phyloP scores from a whole-genome alignment of 345 rosid species.

The Microthlaspi erraticum region DNA sequence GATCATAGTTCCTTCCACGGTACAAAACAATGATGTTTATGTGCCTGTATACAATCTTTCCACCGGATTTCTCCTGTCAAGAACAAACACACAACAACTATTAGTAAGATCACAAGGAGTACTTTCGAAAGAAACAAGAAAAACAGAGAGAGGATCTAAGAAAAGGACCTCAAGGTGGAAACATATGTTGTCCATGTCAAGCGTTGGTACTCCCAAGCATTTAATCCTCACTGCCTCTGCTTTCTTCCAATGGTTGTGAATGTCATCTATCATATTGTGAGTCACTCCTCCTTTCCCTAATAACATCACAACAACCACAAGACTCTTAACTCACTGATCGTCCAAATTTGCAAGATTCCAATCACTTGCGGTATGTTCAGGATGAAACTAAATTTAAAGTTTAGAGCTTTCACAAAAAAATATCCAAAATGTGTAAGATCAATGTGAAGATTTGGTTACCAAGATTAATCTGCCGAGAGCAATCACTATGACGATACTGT shows the following conservation, averaged over 20 bases:
- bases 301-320: neutral
- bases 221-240: slow-evolving; percentile 93
- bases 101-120: slow-evolving; percentile 40
- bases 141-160: slow-evolving; percentile 10
- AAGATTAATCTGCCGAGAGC: slow-evolving; percentile 81
- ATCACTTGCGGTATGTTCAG: neutral
- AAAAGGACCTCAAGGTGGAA: slow-evolving; percentile 80
- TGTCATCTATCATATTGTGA: slow-evolving; percentile 92
- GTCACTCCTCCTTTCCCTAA: slow-evolving; percentile 87
- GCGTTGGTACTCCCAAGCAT: slow-evolving; percentile 91
- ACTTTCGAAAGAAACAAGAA: slow-evolving; percentile 6
- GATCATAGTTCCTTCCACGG: slow-evolving; percentile 80
- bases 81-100: slow-evolving; percentile 38
- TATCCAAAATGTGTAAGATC: neutral
- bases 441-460: slow-evolving; percentile 43
- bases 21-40: slow-evolving; percentile 74
- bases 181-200: slow-evolving; percentile 89
- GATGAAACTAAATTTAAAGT: neutral
- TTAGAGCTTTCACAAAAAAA: neutral
- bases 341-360: neutral
- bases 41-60: slow-evolving; percentile 65
- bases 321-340: neutral
- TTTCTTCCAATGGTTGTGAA: slow-evolving; percentile 88
- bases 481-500: slow-evolving; percentile 79
- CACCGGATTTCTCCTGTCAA: slow-evolving; percentile 81